Evolutionary conservation across 1,139 yeast species (phyloP), one percentile per base, ranked within the genome.

Genomic region (Kluyveromyces sp.): DNA sequence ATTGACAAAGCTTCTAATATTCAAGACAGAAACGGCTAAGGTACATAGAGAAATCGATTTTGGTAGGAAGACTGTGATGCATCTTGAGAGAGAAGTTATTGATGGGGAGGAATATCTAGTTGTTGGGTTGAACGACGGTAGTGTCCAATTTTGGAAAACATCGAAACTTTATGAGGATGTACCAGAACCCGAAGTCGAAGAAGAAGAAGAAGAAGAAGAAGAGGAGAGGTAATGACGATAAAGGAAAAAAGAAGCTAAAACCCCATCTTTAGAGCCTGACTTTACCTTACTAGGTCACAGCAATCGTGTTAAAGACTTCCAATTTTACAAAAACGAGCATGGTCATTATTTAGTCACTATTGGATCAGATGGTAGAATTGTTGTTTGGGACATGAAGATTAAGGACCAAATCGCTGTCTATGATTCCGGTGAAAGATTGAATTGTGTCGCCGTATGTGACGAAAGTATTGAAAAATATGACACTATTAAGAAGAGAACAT

Each of bases 281-380:
- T 83, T 83, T 62, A 68, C 68, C 35, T 71, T 90, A 34, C 75
- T 74, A 46, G 97, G 96, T 1, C 97, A 92, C 63, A 77, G 92
- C 15, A 79, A 78, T 53, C 80, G 98, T 64, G 84, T 92, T 46
- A 92, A 92, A 65, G 94, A 81, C 53, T 71, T 90, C 54, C 70
- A 79, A 10, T 71, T 80, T 48, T 78, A 74, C 58, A 67, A 69
- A 48, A 72, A 78, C 50, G 60, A 58, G 1, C 73, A 69, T 44
- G 67, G 67, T 33, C 64, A 75, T 4, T 83, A 75, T 59, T 68
- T 94, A 62, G 75, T 86, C 1, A 83, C 96, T 2, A 88, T 89
- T 8, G 86, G 96, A 0, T 87, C 97, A 0, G 97, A 92, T 64
- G 97, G 98, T 36, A 84, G 79, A 58, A 81, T 92, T 47, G 95